Percentiles rank a stretch among this genome's conserved stretches.
Conservation (phyloP, 202 grass and related monocot genomes). For the Setaria viridis region DNA sequence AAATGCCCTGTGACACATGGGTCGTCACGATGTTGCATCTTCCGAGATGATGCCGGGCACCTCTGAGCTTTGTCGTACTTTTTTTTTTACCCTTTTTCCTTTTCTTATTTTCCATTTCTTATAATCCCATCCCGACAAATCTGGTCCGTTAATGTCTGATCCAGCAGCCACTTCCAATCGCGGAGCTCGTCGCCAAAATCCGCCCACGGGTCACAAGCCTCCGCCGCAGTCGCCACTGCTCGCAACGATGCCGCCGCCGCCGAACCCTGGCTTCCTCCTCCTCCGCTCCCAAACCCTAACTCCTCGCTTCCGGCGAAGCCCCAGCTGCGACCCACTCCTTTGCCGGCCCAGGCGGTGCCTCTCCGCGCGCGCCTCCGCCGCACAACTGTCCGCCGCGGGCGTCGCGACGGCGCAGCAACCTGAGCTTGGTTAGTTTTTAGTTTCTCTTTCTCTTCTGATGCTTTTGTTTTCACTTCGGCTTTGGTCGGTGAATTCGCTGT, state of each 20-base stretch:
- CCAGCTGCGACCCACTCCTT: neutral
- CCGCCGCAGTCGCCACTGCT: neutral
- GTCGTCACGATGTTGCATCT: slow-evolving; percentile 26
- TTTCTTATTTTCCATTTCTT: neutral
- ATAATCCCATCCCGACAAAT: neutral
- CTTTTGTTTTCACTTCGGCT: neutral
- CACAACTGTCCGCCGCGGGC: slow-evolving; percentile 21
- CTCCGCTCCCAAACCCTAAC: neutral
- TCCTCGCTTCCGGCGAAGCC: slow-evolving; percentile 1
- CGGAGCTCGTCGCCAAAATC: neutral
- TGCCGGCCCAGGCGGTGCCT: slow-evolving; percentile 2
- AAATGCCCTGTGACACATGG: slow-evolving; percentile 51
- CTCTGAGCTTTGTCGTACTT: slow-evolving; percentile 35
- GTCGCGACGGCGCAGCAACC: neutral
- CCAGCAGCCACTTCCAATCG: neutral
- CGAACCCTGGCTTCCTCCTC: neutral
- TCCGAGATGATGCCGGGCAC: neutral
- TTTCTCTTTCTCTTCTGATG: neutral
- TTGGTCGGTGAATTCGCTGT: neutral
- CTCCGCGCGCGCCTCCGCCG: slow-evolving; percentile 7
- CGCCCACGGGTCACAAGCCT: neutral
- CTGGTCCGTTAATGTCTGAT: neutral
- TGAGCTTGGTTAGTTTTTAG: neutral
- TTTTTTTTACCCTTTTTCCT: neutral
- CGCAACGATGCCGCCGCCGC: slow-evolving; percentile 36